phyloP scores from a whole-genome alignment of 2,329 filamentous ascomycete genomes.

The Grosmannia penicillata region DNA sequence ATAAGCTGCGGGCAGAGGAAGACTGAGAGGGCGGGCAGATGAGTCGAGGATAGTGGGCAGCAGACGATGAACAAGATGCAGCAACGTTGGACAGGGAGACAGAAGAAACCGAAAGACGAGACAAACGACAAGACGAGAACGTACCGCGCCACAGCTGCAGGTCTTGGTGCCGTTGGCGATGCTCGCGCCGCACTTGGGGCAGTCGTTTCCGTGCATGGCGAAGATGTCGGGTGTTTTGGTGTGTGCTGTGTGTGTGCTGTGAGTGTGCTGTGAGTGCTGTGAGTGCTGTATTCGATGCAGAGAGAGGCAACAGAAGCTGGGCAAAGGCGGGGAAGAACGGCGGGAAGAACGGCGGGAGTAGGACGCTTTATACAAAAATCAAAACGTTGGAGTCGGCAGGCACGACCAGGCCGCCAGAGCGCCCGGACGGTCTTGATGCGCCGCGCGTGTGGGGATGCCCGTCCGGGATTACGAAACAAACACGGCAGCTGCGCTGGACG shows the following conservation, averaged over 20 bases:
- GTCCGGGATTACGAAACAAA: too few relatives aligned
- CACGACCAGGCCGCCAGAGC: too few relatives aligned
- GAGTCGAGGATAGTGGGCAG: too few relatives aligned
- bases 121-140: too few relatives aligned
- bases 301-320: background rate
- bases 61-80: background rate
- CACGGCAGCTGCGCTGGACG: background rate
- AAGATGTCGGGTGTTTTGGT: too few relatives aligned
- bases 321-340: background rate
- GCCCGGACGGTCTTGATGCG: too few relatives aligned
- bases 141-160: conserved; percentile 43
- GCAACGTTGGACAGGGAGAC: background rate
- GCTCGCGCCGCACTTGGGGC: conserved; percentile 41
- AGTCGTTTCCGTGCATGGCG: conserved; percentile 29
- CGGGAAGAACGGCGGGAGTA: too few relatives aligned
- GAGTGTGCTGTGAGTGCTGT: background rate
- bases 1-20: too few relatives aligned
- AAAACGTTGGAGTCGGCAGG: background rate
- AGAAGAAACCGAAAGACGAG: background rate
- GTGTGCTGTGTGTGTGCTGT: too few relatives aligned
- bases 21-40: too few relatives aligned
- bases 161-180: conserved; percentile 32
- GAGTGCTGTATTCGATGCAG: background rate
- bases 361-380: too few relatives aligned
- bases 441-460: too few relatives aligned